Percentiles rank a stretch among this genome's conserved stretches.
Evolutionary conservation across 1,284 basidiomycete genomes (phyloP).

Genomic region (Ganoderma resinaceum): DNA sequence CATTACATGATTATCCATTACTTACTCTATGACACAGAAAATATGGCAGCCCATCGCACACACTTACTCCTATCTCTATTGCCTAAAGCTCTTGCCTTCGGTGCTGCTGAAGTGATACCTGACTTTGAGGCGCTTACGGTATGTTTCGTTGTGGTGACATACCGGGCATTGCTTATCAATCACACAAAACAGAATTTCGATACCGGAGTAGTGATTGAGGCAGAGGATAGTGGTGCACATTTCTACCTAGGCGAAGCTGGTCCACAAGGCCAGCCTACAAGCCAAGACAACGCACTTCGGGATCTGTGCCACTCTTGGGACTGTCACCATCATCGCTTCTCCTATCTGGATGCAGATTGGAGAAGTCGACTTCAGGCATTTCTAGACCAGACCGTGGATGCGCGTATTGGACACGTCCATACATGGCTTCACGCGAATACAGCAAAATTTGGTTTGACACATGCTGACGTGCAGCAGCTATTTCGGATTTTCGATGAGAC

Average conservation of each 20-base stretch:
- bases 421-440: slow-evolving; percentile 60
- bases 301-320: slow-evolving; percentile 45
- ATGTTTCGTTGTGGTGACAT: no score
- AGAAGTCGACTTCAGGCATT: slow-evolving; percentile 42
- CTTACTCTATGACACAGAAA: no score
- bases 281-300: slow-evolving; percentile 41
- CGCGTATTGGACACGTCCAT: slow-evolving; percentile 52
- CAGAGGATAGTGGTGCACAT: slow-evolving; percentile 41
- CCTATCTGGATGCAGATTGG: slow-evolving; percentile 50
- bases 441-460: slow-evolving; percentile 46
- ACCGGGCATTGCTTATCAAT: no score
- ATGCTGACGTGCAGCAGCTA: slow-evolving; percentile 55
- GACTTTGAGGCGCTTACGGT: slow-evolving; percentile 60
- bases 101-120: slow-evolving; percentile 52
- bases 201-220: slow-evolving; percentile 47
- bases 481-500: slow-evolving; percentile 50
- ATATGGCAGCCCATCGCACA: slow-evolving; percentile 60
- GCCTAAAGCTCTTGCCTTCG: slow-evolving; percentile 52
- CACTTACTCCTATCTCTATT: slow-evolving; percentile 51
- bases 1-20: no score
- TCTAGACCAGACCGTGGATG: slow-evolving; percentile 47
- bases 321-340: slow-evolving; percentile 38
- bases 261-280: slow-evolving; percentile 17
- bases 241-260: slow-evolving; percentile 45
- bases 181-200: slow-evolving; percentile 54